These are phyloP conservation scores for Penicillium olsonii DNA, from an alignment of 2,329 filamentous ascomycete species.

Conservation along the genomic window DNA sequence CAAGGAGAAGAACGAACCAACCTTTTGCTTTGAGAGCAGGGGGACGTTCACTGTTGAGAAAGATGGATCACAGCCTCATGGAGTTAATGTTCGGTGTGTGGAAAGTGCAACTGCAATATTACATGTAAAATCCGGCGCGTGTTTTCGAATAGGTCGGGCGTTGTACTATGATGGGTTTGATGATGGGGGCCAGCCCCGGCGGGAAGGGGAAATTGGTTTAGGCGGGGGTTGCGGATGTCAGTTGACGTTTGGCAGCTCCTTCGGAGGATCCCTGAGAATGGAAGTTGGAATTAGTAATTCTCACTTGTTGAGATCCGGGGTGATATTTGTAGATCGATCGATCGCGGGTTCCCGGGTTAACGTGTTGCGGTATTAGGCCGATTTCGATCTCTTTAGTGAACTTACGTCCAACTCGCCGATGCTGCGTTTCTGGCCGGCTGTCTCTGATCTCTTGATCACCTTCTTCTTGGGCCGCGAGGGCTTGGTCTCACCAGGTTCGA, in stretches of 20 bases:
- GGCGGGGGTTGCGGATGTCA: slow-evolving; percentile 35
- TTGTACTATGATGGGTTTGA: slow-evolving; percentile 2
- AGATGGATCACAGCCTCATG: slow-evolving; percentile 16
- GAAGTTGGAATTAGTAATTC: slow-evolving; percentile 36
- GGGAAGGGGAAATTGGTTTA: slow-evolving; percentile 24
- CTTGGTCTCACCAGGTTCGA: slow-evolving; percentile 73
- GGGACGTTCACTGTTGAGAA: slow-evolving; percentile 17
- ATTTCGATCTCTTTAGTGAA: slow-evolving; percentile 29
- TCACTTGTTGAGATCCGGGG: slow-evolving; percentile 23
- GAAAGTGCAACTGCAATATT: slow-evolving; percentile 17
- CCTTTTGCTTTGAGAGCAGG: slow-evolving; percentile 33
- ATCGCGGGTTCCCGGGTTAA: slow-evolving; percentile 25
- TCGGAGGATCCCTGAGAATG: slow-evolving; percentile 29
- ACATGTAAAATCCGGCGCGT: slow-evolving; percentile 22
- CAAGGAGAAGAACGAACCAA: slow-evolving; percentile 33
- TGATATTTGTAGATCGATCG: slow-evolving; percentile 14
- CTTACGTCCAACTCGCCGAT: slow-evolving; percentile 48
- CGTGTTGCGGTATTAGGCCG: slow-evolving; percentile 26
- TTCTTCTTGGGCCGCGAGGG: slow-evolving; percentile 62
- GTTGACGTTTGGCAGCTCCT: slow-evolving; percentile 36
- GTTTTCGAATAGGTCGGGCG: not conserved
- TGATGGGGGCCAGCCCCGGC: slow-evolving; percentile 35
- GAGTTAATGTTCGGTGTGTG: slow-evolving; percentile 5
- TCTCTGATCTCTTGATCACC: slow-evolving; percentile 40
- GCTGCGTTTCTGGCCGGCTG: slow-evolving; percentile 40